Conservation (phyloP, 805 yeast species). For the Candida morakotiae region DNA sequence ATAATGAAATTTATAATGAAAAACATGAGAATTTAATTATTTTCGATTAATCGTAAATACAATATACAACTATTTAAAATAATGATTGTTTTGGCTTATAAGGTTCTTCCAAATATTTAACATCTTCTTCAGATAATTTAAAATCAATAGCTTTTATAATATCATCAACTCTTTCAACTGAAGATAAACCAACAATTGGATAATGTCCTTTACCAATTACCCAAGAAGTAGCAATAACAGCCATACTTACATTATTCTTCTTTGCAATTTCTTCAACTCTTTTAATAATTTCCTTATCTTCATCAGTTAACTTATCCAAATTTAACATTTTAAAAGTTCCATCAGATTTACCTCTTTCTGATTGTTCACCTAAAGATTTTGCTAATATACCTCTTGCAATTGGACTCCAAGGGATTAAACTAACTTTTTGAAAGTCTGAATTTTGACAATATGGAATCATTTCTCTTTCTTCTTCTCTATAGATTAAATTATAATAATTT, state of each 20-base stretch:
- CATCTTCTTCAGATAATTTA: conserved; percentile 28
- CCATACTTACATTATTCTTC: conserved; percentile 45
- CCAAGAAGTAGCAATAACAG: conserved; percentile 19
- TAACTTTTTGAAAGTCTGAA: conserved; percentile 43
- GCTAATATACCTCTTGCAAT: conserved; percentile 52
- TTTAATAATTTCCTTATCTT: conserved; percentile 14
- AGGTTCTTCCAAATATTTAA: conserved; percentile 33
- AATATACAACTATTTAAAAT: too few species aligned
- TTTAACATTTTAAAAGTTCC: conserved; percentile 9
- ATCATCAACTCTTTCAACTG: conserved; percentile 17
- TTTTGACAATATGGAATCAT: conserved; percentile 48
- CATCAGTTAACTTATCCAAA: conserved; percentile 12
- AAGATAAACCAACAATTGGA: conserved; percentile 17
- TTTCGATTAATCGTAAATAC: too few species aligned
- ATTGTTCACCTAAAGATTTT: conserved; percentile 32
- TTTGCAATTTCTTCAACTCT: conserved; percentile 56
- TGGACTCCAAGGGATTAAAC: conserved; percentile 61
- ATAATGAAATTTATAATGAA: conserved; percentile 1
- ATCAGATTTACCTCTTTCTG: conserved; percentile 11
- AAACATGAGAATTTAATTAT: conserved; percentile 2
- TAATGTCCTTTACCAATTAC: conserved; percentile 14
- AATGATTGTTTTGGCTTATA: conserved; percentile 18
- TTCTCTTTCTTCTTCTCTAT: conserved; percentile 64
- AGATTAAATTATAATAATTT: conserved; percentile 50
- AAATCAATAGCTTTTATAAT: conserved; percentile 8